Evolutionary conservation across 768 basidiomycete species (phyloP), one percentile per base, ranked within the genome.

Genomic region (Ramaria sp.): DNA sequence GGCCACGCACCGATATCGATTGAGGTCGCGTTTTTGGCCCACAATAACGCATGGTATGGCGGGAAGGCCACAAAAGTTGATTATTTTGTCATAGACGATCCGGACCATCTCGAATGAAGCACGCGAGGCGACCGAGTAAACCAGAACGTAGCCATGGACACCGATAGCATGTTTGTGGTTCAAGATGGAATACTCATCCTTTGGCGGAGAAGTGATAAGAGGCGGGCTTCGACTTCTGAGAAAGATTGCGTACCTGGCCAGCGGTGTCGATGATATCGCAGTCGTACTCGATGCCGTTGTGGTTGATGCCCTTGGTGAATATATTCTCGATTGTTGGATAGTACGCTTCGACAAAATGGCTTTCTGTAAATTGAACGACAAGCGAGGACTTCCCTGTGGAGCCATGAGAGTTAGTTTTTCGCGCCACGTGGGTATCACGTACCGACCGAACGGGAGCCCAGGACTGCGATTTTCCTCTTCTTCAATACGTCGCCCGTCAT

Each of bases 221-320:
- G 2, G 42, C 13, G 3, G 13, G 45, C 49, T 10, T 24, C 19
- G 59, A 7, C 37, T 46, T 53, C 27, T 4, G 20, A 13, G n/a
- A 43, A 19, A 22, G n/a, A 43, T 47, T 4, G 9, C 81, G 62
- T 57, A 91, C 93, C 82, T 97, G 95, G 30, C 95, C 95, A 51
- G 95, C 95, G 61, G 92, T 95, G 70, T 98, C 95, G 64, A 97
- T 91, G 73, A 98, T 94, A 72, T 95, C 92, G 72, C 93, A 94
- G 59, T 92, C 86, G 66, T 93, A 98, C 65, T 94, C 91, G 33
- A 85, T 78, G 51, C 93, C 94, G 56, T 89, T 90, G 74, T 88
- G 86, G 58, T 78, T 80, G 65, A 98, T 83, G 59, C 78, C 84
- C 77, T 95, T 96, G 52, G 83, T 77, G 69, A 85, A 88, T 12